phyloP scores from a whole-genome alignment of 306 rosid species.

The Ormosia emarginata region DNA sequence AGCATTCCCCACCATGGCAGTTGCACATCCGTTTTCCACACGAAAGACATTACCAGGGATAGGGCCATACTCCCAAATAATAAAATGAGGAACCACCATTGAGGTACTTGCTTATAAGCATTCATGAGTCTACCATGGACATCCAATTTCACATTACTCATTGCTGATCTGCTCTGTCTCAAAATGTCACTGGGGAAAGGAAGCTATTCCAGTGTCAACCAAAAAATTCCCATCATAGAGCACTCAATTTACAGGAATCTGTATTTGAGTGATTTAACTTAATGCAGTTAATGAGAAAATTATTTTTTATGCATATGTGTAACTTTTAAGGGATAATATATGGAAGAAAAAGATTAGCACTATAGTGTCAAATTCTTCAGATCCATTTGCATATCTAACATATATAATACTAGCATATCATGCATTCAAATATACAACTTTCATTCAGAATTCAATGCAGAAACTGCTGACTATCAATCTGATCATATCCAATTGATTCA shows the following conservation, averaged over 20 bases:
- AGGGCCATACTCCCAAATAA: slow-evolving; percentile 61
- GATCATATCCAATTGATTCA: background rate
- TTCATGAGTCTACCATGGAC: slow-evolving; percentile 86
- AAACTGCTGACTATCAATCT: background rate
- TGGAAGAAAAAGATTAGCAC: background rate
- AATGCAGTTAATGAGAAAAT: background rate
- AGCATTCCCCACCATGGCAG: slow-evolving; percentile 99
- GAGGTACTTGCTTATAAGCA: slow-evolving; percentile 85
- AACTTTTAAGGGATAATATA: background rate
- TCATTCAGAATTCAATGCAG: background rate
- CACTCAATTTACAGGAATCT: background rate
- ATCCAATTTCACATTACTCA: slow-evolving; percentile 62
- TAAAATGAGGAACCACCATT: slow-evolving; percentile 90
- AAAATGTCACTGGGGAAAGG: slow-evolving; percentile 55
- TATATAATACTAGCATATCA: background rate
- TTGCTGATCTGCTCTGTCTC: slow-evolving; percentile 81
- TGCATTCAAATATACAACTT: background rate
- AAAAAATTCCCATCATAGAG: background rate
- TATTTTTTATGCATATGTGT: background rate
- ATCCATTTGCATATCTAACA: background rate
- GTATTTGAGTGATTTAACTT: background rate
- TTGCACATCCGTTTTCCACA: slow-evolving; percentile 82
- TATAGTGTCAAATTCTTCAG: background rate
- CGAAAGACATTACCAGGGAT: slow-evolving; percentile 62
- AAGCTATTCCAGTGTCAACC: background rate